These are phyloP conservation scores for Yamagishiella unicocca DNA, from an alignment of 139 green algal genomes.

Conservation along the genomic window DNA sequence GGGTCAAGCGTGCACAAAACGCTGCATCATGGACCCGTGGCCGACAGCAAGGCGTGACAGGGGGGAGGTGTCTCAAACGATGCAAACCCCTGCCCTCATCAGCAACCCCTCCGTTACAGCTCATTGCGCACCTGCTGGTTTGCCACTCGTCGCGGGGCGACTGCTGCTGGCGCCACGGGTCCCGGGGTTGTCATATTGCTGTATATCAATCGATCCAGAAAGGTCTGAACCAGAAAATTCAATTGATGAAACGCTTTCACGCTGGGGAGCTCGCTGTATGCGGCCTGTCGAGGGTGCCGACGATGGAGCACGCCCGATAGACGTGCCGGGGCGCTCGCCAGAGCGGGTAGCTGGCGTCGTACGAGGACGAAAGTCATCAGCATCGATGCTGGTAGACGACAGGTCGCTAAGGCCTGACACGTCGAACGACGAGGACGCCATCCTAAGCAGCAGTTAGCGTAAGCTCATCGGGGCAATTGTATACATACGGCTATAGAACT, in stretches of 20 bases:
- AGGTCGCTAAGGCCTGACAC: constrained; percentile 21
- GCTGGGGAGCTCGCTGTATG: background rate
- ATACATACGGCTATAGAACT: too few species aligned
- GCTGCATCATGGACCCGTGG: too few species aligned
- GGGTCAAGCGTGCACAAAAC: too few species aligned
- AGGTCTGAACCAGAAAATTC: constrained; percentile 21
- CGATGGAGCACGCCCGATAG: background rate
- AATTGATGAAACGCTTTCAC: background rate
- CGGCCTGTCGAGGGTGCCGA: background rate
- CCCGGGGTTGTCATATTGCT: too few species aligned
- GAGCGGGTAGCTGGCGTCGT: background rate
- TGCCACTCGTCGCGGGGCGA: background rate
- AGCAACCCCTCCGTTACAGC: too few species aligned
- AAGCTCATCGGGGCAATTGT: too few species aligned
- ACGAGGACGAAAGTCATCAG: background rate
- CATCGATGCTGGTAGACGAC: background rate
- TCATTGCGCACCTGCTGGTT: too few species aligned
- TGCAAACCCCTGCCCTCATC: too few species aligned
- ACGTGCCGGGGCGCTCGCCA: background rate
- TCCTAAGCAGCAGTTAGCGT: too few species aligned
- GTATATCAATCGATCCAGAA: constrained; percentile 22
- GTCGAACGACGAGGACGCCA: constrained; percentile 24
- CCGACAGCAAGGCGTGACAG: too few species aligned
- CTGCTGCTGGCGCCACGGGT: background rate
- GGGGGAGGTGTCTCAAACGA: too few species aligned